Base-by-base conservation (phyloP, 352 stramenopile species). In the Globisporangium uncinulatum region DNA sequence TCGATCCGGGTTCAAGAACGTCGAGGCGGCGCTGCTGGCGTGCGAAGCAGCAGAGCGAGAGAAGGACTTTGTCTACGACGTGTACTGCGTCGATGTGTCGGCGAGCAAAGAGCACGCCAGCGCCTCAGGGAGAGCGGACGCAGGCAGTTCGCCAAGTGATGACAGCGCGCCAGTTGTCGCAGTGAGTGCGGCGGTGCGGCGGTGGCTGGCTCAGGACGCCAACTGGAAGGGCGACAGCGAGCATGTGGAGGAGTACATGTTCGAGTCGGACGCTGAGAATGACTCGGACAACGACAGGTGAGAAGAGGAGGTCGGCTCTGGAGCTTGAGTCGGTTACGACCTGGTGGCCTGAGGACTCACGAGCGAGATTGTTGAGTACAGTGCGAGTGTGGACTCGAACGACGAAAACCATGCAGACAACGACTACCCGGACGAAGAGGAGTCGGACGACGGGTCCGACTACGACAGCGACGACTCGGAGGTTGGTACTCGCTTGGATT, bases 41-140 rank as follows among this genome's bases (percentile, higher is more conserved):
- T 94, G 84, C 60, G 84, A 94, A 63, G 66, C 82, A 37, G 74
- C 81, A 5, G 79, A 92, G 60, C 62, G 65, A 19, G 84, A 94
- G 56, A 94, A 92, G 44, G 74, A 89, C 52, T 94, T 76, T 45
- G 84, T 94, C 9, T 94, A 92, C 45, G 84, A 94, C 48, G 78
- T 94, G 17, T 94, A 94, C 69, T 92, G 84, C 48, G 73, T 94
- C 45, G 84, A 94, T 32, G 68, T 86, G 24, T 71, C 71, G 3
- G 72, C 76, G 6, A 87, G 69, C 49, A 61, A 76, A 32, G 43
- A 65, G 20, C 62, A 64, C 56, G 43, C 65, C 6, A 66, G 15
- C 32, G 15, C 9, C n/a, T 1, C 57, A 24, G 11, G 24, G 4
- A 29, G 32, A 11, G 4, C 54, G 20, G 8, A 17, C 6, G 19